These are phyloP conservation scores for Corylus americana DNA, from an alignment of 306 rosid species.

Conservation along the genomic window DNA sequence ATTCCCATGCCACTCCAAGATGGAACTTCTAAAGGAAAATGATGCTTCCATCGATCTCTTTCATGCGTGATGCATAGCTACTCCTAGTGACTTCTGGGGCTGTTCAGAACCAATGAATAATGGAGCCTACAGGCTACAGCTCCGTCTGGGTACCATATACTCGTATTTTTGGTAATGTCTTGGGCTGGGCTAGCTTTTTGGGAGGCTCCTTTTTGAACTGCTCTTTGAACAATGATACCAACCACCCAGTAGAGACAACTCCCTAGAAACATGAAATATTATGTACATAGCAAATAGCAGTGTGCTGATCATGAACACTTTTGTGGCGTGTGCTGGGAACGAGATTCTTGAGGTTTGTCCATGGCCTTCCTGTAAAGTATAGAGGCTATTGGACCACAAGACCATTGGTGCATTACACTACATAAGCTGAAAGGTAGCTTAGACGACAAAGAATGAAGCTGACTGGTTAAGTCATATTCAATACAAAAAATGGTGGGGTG, in stretches of 20 bases:
- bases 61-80: too few relatives aligned
- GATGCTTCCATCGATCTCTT: background rate
- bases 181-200: background rate
- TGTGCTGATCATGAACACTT: background rate
- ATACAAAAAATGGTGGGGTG: background rate
- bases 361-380: background rate
- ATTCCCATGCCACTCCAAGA: background rate
- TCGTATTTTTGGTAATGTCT: too few relatives aligned
- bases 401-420: background rate
- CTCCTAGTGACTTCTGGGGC: background rate
- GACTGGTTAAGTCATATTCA: conserved; percentile 8
- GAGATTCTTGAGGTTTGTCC: background rate
- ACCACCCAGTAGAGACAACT: too few relatives aligned
- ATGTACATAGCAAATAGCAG: background rate
- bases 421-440: background rate
- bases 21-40: background rate
- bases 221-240: too few relatives aligned
- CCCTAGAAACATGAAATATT: too few relatives aligned
- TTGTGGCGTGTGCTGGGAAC: too few relatives aligned
- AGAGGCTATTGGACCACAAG: conserved; percentile 15
- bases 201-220: too few relatives aligned
- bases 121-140: conserved; percentile 1
- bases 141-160: background rate
- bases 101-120: background rate
- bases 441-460: conserved; percentile 14